Evolutionary conservation across 2,329 filamentous ascomycete genomes (phyloP), one percentile per base, ranked within the genome.

Genomic region (Colletotrichum magnum): DNA sequence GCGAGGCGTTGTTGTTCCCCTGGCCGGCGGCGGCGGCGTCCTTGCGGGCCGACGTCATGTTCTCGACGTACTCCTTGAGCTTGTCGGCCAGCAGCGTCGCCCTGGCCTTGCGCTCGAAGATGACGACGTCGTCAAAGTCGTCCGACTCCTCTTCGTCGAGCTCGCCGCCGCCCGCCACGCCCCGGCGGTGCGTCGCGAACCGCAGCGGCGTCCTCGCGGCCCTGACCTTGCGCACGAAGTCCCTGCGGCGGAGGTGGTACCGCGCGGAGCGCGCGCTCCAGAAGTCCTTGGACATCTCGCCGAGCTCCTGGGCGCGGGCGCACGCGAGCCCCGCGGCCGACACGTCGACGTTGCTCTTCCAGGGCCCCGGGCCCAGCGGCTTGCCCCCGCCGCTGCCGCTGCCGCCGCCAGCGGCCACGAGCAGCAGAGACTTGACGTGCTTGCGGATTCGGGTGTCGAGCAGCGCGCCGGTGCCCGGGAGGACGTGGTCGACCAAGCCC

Each of bases 201-300:
- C 80, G 76, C 16, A 82, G 71, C 6, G 81, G 81, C 7, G 81
- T 83, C 28, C 76, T 75, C 1, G 68, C 59, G 0, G 79, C 64
- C 70, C 79, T 81, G 68, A 77, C 73, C 71, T 83, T 83, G 54
- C 81, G 76, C 2, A 83, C 80, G 70, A 83, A 83, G 68, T 79
- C 78, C 39, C 75, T 74, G 9, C 81, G 77, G 15, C 81, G 78
- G 2, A 72, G 72, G 72, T 83, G 81, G 60, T 83, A 83, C 15
- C 80, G 74, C 13, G 72, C 58, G 5, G 79, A 74, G 6, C 81
- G 75, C 1, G 79, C 71, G 26, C 78, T 79, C 81, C 80, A 83
- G 71, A 83, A 83, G 73, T 83, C 81, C 56, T 79, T 78, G 45
- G 77, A 75, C 80, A 83, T 82, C 68, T 83, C 78, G 6, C 76